Percentiles rank a stretch among this genome's conserved stretches.
These are phyloP conservation scores for Emiliania huxleyi DNA, from an alignment of 78 protist species.

Conservation along the genomic window DNA sequence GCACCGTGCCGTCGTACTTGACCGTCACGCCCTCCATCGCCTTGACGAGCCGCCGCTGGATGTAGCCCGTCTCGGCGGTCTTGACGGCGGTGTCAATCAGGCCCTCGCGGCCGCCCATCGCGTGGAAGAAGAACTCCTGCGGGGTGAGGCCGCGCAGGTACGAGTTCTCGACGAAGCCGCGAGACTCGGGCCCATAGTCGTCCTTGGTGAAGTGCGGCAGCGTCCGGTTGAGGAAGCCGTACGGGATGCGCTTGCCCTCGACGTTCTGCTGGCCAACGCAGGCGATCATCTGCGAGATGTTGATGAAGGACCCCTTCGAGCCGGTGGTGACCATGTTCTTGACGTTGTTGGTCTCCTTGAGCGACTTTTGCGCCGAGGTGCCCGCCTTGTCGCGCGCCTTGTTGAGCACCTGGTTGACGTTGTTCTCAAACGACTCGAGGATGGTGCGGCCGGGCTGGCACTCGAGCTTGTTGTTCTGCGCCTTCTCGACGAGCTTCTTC, in stretches of 20 bases:
- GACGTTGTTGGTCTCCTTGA: slow-evolving; percentile 75
- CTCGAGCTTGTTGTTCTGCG: slow-evolving; percentile 61
- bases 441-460: slow-evolving; percentile 90
- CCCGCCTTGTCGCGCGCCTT: slow-evolving; percentile 89
- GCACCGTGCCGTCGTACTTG: slow-evolving; percentile 91
- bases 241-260: slow-evolving; percentile 98
- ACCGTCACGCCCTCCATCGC: slow-evolving; percentile 93
- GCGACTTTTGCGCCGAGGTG: background rate
- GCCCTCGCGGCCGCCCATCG: slow-evolving; percentile 99
- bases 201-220: slow-evolving; percentile 97
- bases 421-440: slow-evolving; percentile 92
- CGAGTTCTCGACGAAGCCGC: slow-evolving; percentile 97
- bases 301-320: slow-evolving; percentile 96
- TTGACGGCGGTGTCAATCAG: slow-evolving; percentile 98
- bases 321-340: slow-evolving; percentile 96
- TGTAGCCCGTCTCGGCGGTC: slow-evolving; percentile 99
- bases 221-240: slow-evolving; percentile 91
- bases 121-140: slow-evolving; percentile 98
- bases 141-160: slow-evolving; percentile 90
- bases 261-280: slow-evolving; percentile 99
- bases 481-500: slow-evolving; percentile 42
- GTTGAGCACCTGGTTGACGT: slow-evolving; percentile 91
- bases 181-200: slow-evolving; percentile 47
- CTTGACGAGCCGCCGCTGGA: slow-evolving; percentile 90
- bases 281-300: slow-evolving; percentile 98